phyloP scores from a whole-genome alignment of 108 stramenopile species.

The Mayamaea pseudoterrestris region DNA sequence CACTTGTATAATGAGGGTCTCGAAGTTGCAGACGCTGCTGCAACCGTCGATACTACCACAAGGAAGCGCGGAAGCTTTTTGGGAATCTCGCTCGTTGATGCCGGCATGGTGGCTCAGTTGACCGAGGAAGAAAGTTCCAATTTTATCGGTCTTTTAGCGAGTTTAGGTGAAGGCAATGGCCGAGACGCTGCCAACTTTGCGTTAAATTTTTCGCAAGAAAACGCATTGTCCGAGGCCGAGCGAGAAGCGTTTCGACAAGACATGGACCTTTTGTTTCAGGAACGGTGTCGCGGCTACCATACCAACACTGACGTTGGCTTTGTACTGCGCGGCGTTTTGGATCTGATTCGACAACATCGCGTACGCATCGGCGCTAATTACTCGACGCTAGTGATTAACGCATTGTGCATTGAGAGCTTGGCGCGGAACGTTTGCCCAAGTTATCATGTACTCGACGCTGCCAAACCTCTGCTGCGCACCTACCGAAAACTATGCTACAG shows the following conservation, averaged over 20 bases:
- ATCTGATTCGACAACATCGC: slow-evolving; percentile 41
- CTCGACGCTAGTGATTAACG: slow-evolving; percentile 77
- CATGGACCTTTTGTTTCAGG: slow-evolving; percentile 39
- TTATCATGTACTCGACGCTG: slow-evolving; percentile 76
- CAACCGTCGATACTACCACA: not conserved
- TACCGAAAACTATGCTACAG: slow-evolving; percentile 18
- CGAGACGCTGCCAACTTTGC: slow-evolving; percentile 40
- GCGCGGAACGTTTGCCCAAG: slow-evolving; percentile 44
- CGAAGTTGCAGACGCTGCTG: not conserved
- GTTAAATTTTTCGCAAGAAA: slow-evolving; percentile 41
- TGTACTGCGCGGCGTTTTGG: slow-evolving; percentile 57
- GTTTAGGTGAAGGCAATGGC: slow-evolving; percentile 63
- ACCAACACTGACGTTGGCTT: slow-evolving; percentile 61
- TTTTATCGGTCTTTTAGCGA: slow-evolving; percentile 64
- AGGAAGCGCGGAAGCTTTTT: too few relatives aligned
- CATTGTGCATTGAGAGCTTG: slow-evolving; percentile 65
- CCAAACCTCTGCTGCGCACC: slow-evolving; percentile 38
- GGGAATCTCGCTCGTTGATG: slow-evolving; percentile 69
- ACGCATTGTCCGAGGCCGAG: slow-evolving; percentile 18
- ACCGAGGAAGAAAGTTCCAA: slow-evolving; percentile 38
- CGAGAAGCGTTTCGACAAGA: slow-evolving; percentile 34
- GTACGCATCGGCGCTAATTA: slow-evolving; percentile 73
- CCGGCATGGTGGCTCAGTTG: slow-evolving; percentile 81
- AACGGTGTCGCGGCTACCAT: slow-evolving; percentile 59
- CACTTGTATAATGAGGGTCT: not conserved